These are phyloP conservation scores for Hypoxylon sp. DNA, from an alignment of 2,329 filamentous ascomycete genomes.

Conservation along the genomic window DNA sequence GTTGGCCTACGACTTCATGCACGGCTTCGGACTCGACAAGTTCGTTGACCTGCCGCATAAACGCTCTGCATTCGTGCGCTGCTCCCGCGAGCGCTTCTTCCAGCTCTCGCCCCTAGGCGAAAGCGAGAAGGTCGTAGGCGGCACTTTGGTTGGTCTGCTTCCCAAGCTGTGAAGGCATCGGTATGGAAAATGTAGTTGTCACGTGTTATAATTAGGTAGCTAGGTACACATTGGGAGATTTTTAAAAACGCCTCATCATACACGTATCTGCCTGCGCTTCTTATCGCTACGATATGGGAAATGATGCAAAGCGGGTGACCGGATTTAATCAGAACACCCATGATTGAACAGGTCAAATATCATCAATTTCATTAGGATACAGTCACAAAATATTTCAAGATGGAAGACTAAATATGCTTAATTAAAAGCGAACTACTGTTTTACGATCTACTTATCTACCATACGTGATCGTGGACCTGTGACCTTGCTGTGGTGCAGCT, in stretches of 20 bases:
- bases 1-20: constrained; percentile 80
- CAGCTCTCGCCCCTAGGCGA: constrained; percentile 73
- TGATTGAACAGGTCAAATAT: neutral
- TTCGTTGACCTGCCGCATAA: constrained; percentile 81
- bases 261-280: constrained; percentile 13
- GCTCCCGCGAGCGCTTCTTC: constrained; percentile 78
- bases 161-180: constrained; percentile 63
- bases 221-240: neutral
- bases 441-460: constrained; percentile 10
- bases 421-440: neutral
- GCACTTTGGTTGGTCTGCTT: constrained; percentile 67
- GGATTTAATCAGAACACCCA: neutral
- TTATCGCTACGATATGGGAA: neutral
- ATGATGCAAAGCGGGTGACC: neutral
- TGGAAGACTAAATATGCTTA: neutral
- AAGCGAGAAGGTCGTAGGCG: constrained; percentile 69
- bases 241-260: constrained; percentile 6
- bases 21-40: constrained; percentile 80
- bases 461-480: constrained; percentile 8
- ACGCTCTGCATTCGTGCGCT: constrained; percentile 76
- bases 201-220: constrained; percentile 19
- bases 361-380: neutral
- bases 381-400: neutral
- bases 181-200: constrained; percentile 3
- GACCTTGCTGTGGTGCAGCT: neutral